phyloP scores from a whole-genome alignment of 2,329 filamentous ascomycete genomes.

The Fusarium goolgardi region DNA sequence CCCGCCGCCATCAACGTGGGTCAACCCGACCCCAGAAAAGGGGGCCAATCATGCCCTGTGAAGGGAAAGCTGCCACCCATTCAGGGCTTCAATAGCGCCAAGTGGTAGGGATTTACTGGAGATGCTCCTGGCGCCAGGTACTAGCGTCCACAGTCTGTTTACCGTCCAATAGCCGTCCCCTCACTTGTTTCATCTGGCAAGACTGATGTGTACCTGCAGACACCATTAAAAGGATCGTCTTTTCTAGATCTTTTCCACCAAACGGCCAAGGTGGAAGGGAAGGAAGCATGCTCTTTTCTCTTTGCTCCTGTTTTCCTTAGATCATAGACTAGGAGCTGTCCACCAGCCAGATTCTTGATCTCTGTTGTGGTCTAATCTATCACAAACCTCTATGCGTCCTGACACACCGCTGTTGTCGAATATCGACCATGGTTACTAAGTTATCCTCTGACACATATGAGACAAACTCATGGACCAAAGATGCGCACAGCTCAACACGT shows the following conservation, averaged over 20 bases:
- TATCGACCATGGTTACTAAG: not conserved
- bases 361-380: not conserved
- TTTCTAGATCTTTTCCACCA: constrained; percentile 22
- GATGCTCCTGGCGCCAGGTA: constrained; percentile 29
- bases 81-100: constrained; percentile 25
- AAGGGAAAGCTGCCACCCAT: constrained; percentile 18
- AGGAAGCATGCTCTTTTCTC: not conserved
- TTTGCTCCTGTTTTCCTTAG: constrained; percentile 1
- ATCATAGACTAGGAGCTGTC: not conserved
- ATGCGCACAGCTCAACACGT: not conserved
- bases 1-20: constrained; percentile 22
- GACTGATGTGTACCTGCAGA: constrained; percentile 15
- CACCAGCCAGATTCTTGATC: not conserved
- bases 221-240: constrained; percentile 9
- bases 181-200: constrained; percentile 38
- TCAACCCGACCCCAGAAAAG: constrained; percentile 23
- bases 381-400: constrained; percentile 7
- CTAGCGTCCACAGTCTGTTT: constrained; percentile 17
- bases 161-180: constrained; percentile 25
- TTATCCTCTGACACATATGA: constrained; percentile 16
- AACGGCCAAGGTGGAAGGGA: not conserved
- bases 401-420: not conserved
- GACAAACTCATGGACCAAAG: constrained; percentile 12
- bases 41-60: constrained; percentile 35
- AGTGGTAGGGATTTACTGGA: constrained; percentile 28